Conservation (phyloP, 1,284 basidiomycete species). For the Tetrapyrgos nigripes region DNA sequence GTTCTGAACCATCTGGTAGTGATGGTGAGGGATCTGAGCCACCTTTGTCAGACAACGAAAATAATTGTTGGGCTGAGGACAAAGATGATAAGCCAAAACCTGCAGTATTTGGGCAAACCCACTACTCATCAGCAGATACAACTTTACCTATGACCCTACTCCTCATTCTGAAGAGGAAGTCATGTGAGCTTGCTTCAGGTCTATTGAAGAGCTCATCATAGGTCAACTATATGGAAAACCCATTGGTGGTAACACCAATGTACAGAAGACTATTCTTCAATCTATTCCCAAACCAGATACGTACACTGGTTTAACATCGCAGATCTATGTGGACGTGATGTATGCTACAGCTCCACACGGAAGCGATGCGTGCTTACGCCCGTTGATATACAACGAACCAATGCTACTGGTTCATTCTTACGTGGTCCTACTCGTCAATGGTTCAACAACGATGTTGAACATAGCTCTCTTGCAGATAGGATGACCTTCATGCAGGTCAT, state of each 20-base stretch:
- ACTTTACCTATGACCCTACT: slow-evolving; percentile 6
- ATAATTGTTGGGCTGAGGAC: background rate
- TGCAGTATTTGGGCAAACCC: background rate
- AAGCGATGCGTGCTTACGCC: background rate
- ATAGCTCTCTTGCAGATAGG: slow-evolving; percentile 1
- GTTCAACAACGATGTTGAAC: slow-evolving; percentile 10
- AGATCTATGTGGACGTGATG: slow-evolving; percentile 6
- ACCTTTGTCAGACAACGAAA: background rate
- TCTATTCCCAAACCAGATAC: slow-evolving; percentile 3
- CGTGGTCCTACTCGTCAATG: slow-evolving; percentile 5
- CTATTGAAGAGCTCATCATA: slow-evolving; percentile 1
- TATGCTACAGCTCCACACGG: background rate
- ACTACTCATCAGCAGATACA: background rate
- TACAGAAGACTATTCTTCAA: slow-evolving; percentile 13
- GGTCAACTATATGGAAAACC: slow-evolving; percentile 2
- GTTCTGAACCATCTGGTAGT: too few relatives aligned
- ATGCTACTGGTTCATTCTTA: background rate
- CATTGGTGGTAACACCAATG: background rate
- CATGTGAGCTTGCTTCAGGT: background rate
- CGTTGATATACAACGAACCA: slow-evolving; percentile 8
- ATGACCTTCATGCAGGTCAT: slow-evolving; percentile 15
- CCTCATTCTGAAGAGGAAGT: slow-evolving; percentile 11
- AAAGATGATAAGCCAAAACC: background rate
- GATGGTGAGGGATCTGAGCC: background rate
- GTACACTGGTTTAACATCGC: slow-evolving; percentile 13